A percentile compares a stretch with the other conserved stretches of the same genome.
Conservation (phyloP, 2,329 filamentous ascomycete species). For the Colletotrichum shisoi region DNA sequence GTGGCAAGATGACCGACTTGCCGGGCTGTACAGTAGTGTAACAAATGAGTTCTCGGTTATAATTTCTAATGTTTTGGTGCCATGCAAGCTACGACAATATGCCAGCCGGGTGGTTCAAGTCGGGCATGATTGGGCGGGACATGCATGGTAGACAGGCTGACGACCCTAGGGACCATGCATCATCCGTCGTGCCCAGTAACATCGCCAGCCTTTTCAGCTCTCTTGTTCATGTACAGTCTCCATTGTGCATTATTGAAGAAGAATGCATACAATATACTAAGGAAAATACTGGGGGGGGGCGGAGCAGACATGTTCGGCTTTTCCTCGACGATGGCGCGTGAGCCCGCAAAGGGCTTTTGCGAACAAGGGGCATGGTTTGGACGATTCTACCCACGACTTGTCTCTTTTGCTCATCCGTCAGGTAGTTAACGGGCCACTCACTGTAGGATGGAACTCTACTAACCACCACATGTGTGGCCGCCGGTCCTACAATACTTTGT, state of each 20-base stretch:
- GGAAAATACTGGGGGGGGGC: neutral
- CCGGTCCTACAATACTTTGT: neutral
- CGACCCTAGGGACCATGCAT: too few relatives aligned
- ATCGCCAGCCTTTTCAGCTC: too few relatives aligned
- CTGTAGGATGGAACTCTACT: too few relatives aligned
- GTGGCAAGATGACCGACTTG: conserved; percentile 9
- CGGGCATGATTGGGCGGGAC: too few relatives aligned
- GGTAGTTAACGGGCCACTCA: neutral
- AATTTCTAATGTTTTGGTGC: neutral
- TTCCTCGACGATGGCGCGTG: neutral
- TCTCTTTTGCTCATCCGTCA: neutral
- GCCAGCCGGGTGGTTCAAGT: neutral
- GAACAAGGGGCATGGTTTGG: too few relatives aligned
- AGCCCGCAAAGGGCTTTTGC: neutral
- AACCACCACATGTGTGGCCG: too few relatives aligned
- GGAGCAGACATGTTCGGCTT: neutral
- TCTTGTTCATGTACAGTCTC: too few relatives aligned
- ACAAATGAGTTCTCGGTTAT: conserved; percentile 23
- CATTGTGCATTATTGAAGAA: too few relatives aligned
- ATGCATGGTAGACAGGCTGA: neutral
- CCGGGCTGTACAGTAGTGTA: conserved; percentile 26
- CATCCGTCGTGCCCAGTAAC: too few relatives aligned
- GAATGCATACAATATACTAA: too few relatives aligned
- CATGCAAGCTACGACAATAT: neutral
- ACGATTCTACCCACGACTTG: neutral